These are phyloP conservation scores for Vaccinium myrtillus DNA, from an alignment of 148 eudicot genomes.

Conservation along the genomic window DNA sequence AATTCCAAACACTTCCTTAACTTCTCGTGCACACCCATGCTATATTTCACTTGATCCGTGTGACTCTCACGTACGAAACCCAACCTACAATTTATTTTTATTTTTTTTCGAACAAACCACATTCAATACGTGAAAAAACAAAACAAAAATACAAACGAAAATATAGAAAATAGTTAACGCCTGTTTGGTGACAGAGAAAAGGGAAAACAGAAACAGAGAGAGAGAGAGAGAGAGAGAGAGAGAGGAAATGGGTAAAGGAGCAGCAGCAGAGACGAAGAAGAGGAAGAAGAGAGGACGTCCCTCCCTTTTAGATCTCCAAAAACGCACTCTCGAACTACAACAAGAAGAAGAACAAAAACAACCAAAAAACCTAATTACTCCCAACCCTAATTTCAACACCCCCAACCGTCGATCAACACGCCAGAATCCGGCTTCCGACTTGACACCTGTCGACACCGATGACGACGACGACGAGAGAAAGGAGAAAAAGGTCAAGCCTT, in stretches of 20 bases:
- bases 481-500: conserved; percentile 70
- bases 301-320: conserved; percentile 48
- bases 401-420: conserved; percentile 41
- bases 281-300: conserved; percentile 76
- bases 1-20: no score
- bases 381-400: conserved; percentile 24
- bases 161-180: conserved; percentile 12
- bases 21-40: background rate
- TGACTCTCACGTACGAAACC: conserved; percentile 18
- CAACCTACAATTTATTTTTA: background rate
- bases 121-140: background rate
- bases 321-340: conserved; percentile 33
- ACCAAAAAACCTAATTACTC: conserved; percentile 10
- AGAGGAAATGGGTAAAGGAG: conserved; percentile 30
- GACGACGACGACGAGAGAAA: conserved; percentile 49
- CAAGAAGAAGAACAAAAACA: conserved; percentile 8
- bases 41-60: background rate
- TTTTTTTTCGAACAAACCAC: no score
- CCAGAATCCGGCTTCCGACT: conserved; percentile 35
- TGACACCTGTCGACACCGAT: background rate
- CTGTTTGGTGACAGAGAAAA: conserved; percentile 22
- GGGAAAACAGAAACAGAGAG: background rate
- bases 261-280: conserved; percentile 28
- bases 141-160: background rate
- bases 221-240: conserved; percentile 6